phyloP scores from a whole-genome alignment of 2,329 filamentous ascomycete genomes.

The Rhynchosporium graminicola region DNA sequence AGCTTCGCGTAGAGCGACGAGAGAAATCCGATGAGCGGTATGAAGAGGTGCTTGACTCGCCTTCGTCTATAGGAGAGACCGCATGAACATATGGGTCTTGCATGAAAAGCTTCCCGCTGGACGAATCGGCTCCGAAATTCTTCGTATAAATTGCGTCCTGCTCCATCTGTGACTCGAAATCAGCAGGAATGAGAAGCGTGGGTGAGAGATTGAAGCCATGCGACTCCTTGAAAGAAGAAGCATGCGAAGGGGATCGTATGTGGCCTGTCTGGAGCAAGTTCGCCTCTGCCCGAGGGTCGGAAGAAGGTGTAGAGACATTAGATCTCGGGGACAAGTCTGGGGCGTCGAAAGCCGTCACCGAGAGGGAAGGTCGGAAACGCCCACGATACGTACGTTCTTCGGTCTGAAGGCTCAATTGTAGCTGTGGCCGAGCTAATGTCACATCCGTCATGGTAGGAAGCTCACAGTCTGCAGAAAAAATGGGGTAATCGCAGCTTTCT shows the following conservation, averaged over 20 bases:
- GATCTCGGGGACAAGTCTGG: conserved; percentile 40
- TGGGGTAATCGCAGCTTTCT: conserved; percentile 63
- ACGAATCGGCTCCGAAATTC: conserved; percentile 29
- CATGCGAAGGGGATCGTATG: conserved; percentile 42
- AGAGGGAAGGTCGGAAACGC: conserved; percentile 39
- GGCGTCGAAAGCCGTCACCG: conserved; percentile 34
- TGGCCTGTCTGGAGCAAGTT: conserved; percentile 31
- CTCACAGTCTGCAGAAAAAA: conserved; percentile 52
- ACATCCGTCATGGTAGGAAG: conserved; percentile 36
- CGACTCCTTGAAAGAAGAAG: conserved; percentile 58
- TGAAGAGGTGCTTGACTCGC: conserved; percentile 36
- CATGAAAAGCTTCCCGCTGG: conserved; percentile 32
- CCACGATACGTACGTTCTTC: conserved; percentile 33
- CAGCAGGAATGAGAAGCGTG: conserved; percentile 61
- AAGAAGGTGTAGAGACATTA: conserved; percentile 31
- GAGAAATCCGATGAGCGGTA: conserved; percentile 40
- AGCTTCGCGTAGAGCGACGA: conserved; percentile 35
- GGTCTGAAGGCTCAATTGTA: conserved; percentile 34
- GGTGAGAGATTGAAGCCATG: conserved; percentile 62
- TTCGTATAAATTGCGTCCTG: conserved; percentile 38
- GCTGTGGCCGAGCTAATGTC: conserved; percentile 18
- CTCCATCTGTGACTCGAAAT: conserved; percentile 57
- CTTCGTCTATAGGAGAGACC: conserved; percentile 38
- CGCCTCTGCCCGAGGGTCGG: conserved; percentile 35
- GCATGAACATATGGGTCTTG: conserved; percentile 32